phyloP scores from a whole-genome alignment of 148 eudicot genomes.

The Euryodendron excelsum region DNA sequence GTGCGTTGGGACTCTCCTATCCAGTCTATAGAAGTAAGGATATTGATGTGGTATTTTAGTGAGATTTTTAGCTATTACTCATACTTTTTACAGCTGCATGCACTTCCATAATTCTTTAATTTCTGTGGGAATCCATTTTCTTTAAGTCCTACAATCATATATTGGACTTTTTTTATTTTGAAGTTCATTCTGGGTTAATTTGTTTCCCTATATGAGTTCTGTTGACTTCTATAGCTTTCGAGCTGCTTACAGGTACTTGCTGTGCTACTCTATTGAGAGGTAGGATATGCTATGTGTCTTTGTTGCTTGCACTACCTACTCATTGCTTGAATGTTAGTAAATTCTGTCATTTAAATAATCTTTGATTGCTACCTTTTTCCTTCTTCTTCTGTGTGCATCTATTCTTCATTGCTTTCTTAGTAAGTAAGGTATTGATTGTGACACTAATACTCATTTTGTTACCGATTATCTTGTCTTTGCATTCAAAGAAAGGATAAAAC shows the following conservation, averaged over 20 bases:
- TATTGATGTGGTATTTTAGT: not conserved
- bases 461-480: not conserved
- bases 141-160: not conserved
- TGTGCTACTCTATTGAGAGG: slow-evolving; percentile 19
- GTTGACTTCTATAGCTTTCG: slow-evolving; percentile 14
- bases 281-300: slow-evolving; percentile 17
- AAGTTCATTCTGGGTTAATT: not conserved
- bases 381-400: not conserved
- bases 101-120: not conserved
- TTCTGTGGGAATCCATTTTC: not conserved
- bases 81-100: not conserved
- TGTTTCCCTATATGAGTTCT: slow-evolving; percentile 8
- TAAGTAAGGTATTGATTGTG: not conserved
- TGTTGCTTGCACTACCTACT: slow-evolving; percentile 16
- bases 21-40: not conserved
- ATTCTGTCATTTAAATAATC: not conserved
- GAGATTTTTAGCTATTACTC: not conserved
- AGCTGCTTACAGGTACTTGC: slow-evolving; percentile 22
- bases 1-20: not conserved
- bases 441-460: not conserved
- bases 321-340: slow-evolving; percentile 16
- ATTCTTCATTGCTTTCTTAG: not conserved
- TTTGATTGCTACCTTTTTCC: not conserved
- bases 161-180: not conserved
- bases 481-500: not conserved